Base-by-base conservation (phyloP, 495 filamentous ascomycete species). In the Aspergillus conjunctus region DNA sequence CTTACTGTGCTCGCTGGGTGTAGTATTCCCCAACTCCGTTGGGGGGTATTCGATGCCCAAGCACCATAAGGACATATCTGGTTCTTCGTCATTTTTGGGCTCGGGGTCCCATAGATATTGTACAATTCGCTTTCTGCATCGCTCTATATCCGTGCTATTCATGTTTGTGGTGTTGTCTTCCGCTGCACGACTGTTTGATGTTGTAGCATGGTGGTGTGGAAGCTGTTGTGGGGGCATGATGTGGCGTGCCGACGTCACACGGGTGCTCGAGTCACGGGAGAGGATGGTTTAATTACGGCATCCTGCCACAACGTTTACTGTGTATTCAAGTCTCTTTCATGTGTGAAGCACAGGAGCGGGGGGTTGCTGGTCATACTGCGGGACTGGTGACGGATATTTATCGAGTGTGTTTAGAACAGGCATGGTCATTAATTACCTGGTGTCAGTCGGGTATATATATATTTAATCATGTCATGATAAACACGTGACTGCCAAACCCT, bases 21-120 rank as follows among this genome's bases (percentile, higher is more conserved):
- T 9, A 7, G 15, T 8, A 8, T 8, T 21, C 26, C 14, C 33
- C 31, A 30, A 5, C 17, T 53, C 50, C 12, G 2, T 15, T 4
- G 69, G 60, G 10, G 64, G 81, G 71, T 97, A 98, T 62, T 87
- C 78, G 66, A 80, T 81, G 18, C 95, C 95, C 49, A 99, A 79
- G 64, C 90, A 93, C 95, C 94, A 99, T 64, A 96, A 91, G 3
- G 88, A 81, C 32, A 81, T 79, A 53, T 86, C 80, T 50, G 84
- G 83, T 30, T 74, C 71, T 54, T 89, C 80, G 66, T 96, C 91
- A 71, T 97, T 97, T 64, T 83, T 84, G 26, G 94, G 93, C 64
- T 93, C 88, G 0, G 93, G 92, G 63, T 98, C 95, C 91, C 93
- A 99, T 64, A 98, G 91, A 76, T 90, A 92, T 68, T 93, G 90